Conservation (phyloP, 176 grass and related monocot genomes). For the Carex scoparia region DNA sequence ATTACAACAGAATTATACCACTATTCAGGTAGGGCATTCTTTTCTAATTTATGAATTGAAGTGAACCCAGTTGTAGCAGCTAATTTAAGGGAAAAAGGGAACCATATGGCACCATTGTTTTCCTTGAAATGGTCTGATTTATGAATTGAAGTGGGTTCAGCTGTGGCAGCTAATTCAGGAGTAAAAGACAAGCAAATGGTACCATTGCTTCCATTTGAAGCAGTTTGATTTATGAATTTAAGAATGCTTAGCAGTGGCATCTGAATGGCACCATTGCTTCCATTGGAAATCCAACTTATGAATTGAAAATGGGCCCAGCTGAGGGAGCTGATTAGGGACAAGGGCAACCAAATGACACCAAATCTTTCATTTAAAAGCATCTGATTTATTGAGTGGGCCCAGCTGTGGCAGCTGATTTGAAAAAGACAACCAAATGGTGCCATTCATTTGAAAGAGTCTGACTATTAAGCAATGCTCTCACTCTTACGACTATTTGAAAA, state of each 20-base stretch:
- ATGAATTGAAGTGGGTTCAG: neutral
- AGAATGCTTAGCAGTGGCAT: neutral
- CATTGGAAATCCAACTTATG: neutral
- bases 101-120: neutral
- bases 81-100: neutral
- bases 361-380: too few relatives aligned
- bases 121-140: neutral
- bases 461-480: too few relatives aligned
- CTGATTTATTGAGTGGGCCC: too few relatives aligned
- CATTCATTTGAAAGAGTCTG: too few relatives aligned
- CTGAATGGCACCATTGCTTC: neutral
- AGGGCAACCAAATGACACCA: neutral
- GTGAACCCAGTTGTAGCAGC: neutral
- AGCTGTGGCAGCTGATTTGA: too few relatives aligned
- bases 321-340: neutral
- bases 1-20: neutral
- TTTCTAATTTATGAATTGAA: neutral
- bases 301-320: neutral
- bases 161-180: neutral
- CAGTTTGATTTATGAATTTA: neutral
- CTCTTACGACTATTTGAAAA: too few relatives aligned
- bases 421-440: too few relatives aligned
- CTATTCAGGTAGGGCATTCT: neutral
- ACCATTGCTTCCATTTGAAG: neutral
- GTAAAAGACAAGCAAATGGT: neutral